Evolutionary conservation across 768 basidiomycete genomes (phyloP).

Genomic region (Tephrocybe sp.): DNA sequence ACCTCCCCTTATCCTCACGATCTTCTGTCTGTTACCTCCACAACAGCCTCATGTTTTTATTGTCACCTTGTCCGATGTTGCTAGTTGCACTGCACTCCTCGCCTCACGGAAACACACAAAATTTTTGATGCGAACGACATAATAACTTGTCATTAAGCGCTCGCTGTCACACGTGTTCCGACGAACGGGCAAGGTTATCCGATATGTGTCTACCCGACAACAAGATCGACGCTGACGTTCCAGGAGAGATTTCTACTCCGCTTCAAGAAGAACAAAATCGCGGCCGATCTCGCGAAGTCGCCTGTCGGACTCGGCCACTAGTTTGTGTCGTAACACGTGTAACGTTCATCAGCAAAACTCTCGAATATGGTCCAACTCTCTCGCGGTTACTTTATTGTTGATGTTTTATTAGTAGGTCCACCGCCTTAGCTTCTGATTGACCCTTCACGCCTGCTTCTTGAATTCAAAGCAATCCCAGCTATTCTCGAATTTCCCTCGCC

Average conservation of each 20-base stretch:
- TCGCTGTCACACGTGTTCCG: constrained; percentile 11
- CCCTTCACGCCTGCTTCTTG: neutral
- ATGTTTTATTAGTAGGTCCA: neutral
- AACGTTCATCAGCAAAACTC: constrained; percentile 9
- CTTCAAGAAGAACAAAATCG: neutral
- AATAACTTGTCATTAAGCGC: no score
- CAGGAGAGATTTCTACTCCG: neutral
- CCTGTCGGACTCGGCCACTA: neutral
- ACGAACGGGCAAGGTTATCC: neutral
- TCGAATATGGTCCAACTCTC: neutral
- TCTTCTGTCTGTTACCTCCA: no score
- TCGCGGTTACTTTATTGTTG: constrained; percentile 6
- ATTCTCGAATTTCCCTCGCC: no score
- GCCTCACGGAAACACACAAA: no score
- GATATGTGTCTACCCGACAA: neutral
- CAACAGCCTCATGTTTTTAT: no score
- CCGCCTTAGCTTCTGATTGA: constrained; percentile 7
- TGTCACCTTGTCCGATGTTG: no score
- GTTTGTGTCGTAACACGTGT: constrained; percentile 10
- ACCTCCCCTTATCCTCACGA: neutral
- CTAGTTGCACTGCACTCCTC: neutral
- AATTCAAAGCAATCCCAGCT: neutral
- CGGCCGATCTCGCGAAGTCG: neutral
- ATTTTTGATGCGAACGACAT: no score
- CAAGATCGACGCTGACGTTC: constrained; percentile 12